phyloP scores from a whole-genome alignment of 495 filamentous ascomycete species.

The Acidomyces sp. region DNA sequence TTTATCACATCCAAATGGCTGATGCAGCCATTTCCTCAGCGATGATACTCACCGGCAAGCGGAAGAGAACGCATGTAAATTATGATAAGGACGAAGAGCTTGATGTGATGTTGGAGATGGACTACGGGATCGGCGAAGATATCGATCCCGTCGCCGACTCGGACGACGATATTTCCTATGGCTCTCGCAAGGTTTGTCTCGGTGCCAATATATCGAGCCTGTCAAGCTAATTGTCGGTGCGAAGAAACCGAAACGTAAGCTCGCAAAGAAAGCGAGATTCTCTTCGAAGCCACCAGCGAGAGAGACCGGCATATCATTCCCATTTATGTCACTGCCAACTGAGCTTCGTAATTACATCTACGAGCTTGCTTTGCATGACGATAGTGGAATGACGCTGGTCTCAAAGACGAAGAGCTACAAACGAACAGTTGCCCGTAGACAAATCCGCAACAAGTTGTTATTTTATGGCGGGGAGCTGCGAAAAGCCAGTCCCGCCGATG shows the following conservation, averaged over 20 bases:
- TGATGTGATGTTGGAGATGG: slow-evolving; percentile 1
- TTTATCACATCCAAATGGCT: no score
- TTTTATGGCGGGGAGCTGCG: background rate
- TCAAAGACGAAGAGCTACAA: slow-evolving; percentile 17
- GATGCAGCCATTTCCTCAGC: no score
- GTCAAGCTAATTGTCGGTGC: background rate
- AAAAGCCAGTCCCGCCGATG: background rate
- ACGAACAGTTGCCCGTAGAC: slow-evolving; percentile 17
- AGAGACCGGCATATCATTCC: slow-evolving; percentile 20
- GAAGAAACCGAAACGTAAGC: background rate
- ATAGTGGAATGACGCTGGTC: slow-evolving; percentile 15
- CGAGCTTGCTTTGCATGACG: slow-evolving; percentile 16
- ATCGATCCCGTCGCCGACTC: slow-evolving; percentile 10
- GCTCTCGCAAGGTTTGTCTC: slow-evolving; percentile 6
- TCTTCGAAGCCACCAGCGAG: slow-evolving; percentile 9
- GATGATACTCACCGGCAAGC: slow-evolving; percentile 13
- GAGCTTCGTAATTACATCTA: slow-evolving; percentile 25
- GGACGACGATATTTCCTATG: slow-evolving; percentile 4
- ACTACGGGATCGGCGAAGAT: background rate
- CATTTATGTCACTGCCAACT: slow-evolving; percentile 20
- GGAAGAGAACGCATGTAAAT: slow-evolving; percentile 21
- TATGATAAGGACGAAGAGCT: slow-evolving; percentile 19
- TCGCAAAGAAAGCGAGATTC: slow-evolving; percentile 3
- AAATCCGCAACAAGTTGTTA: background rate
- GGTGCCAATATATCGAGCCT: background rate